These are phyloP conservation scores for Alternaria longipes DNA, from an alignment of 2,329 filamentous ascomycete genomes.

Conservation along the genomic window DNA sequence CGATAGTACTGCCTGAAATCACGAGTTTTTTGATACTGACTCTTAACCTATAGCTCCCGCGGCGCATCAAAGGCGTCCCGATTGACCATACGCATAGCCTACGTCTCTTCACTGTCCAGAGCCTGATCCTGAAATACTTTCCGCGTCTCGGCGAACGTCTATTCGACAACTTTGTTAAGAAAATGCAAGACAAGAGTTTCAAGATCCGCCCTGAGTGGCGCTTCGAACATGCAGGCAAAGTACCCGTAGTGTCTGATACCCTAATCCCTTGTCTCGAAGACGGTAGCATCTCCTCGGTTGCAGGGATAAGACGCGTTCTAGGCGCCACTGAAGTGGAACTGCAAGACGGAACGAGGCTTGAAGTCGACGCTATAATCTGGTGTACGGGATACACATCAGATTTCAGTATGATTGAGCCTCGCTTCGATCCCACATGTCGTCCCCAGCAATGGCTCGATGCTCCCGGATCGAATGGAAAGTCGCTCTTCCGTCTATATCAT, in stretches of 20 bases:
- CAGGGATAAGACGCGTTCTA: conserved; percentile 25
- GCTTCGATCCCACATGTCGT: conserved; percentile 31
- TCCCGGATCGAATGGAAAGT: conserved; percentile 37
- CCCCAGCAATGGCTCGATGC: conserved; percentile 24
- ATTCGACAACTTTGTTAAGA: conserved; percentile 32
- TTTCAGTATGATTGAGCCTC: conserved; percentile 36
- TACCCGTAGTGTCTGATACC: conserved; percentile 32
- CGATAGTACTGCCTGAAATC: not conserved
- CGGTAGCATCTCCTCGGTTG: conserved; percentile 28
- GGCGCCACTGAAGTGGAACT: conserved; percentile 34
- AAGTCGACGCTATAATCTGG: conserved; percentile 49
- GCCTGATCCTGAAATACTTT: conserved; percentile 22
- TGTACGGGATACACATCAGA: conserved; percentile 49
- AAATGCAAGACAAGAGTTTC: conserved; percentile 33
- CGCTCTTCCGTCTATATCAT: conserved; percentile 53
- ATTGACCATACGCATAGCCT: conserved; percentile 28
- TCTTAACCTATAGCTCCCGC: conserved; percentile 21
- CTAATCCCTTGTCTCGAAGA: conserved; percentile 26
- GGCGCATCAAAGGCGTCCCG: conserved; percentile 21
- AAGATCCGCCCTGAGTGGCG: conserved; percentile 34
- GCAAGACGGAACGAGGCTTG: conserved; percentile 37
- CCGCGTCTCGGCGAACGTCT: conserved; percentile 24
- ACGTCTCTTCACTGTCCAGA: conserved; percentile 24
- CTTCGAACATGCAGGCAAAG: conserved; percentile 28
- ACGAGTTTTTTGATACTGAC: not conserved